Percentiles rank a stretch among this genome's conserved stretches.
Conservation (phyloP, 2,329 filamentous ascomycete genomes). For the Monosporascus sp. region DNA sequence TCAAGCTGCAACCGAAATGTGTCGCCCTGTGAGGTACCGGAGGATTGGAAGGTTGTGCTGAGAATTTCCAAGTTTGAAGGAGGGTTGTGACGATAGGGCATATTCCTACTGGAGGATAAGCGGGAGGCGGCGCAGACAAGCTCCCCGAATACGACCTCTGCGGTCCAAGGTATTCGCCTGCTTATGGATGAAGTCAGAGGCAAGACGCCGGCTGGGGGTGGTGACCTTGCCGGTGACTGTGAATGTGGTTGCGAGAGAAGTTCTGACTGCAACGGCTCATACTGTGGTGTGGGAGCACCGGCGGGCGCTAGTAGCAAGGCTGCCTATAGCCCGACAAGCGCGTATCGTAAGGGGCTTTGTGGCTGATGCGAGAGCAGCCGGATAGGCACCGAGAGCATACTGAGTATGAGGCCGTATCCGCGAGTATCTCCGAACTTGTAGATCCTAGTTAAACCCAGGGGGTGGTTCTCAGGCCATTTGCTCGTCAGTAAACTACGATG, state of each 20-base stretch:
- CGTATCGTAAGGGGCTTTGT: constrained; percentile 15
- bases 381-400: not conserved
- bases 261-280: constrained; percentile 4
- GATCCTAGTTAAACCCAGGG: constrained; percentile 64
- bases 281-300: constrained; percentile 6
- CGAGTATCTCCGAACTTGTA: constrained; percentile 30
- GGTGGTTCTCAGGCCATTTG: constrained; percentile 73
- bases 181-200: constrained; percentile 13
- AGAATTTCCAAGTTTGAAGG: constrained; percentile 17
- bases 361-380: constrained; percentile 16
- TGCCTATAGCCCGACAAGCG: constrained; percentile 19
- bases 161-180: constrained; percentile 2
- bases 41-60: constrained; percentile 10
- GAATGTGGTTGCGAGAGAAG: constrained; percentile 5
- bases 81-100: constrained; percentile 16
- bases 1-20: constrained; percentile 44
- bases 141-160: constrained; percentile 3
- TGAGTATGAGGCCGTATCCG: not conserved
- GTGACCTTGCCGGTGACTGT: constrained; percentile 2
- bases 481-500: constrained; percentile 71
- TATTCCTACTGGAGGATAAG: constrained; percentile 8
- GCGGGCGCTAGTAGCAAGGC: constrained; percentile 14
- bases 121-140: constrained; percentile 3
- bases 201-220: constrained; percentile 16
- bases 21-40: constrained; percentile 28